Conservation (phyloP, 768 basidiomycete genomes). For the Calvatia gigantea region DNA sequence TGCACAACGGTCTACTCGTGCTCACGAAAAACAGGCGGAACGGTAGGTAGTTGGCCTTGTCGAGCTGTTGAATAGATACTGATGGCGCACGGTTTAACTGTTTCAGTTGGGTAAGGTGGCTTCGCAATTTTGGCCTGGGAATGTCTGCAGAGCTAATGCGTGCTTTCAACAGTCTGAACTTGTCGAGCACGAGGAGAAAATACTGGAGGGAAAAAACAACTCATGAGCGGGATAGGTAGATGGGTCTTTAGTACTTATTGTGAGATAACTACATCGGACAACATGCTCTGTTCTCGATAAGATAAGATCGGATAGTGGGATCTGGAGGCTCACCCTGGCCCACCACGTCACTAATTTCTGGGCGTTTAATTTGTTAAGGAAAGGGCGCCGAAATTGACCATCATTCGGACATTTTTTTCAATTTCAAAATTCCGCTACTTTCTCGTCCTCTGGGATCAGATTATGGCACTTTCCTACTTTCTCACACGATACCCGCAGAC, state of each 20-base stretch:
- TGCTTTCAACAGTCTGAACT: conserved; percentile 27
- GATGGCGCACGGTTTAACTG: too few relatives aligned
- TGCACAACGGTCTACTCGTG: too few relatives aligned
- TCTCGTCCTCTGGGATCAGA: neutral
- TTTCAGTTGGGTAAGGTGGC: too few relatives aligned
- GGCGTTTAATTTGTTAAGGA: neutral
- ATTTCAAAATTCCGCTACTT: neutral
- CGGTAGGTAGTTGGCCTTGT: too few relatives aligned
- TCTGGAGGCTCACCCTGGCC: neutral
- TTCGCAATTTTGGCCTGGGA: too few relatives aligned
- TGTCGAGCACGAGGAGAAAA: conserved; percentile 52
- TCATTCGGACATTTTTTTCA: neutral
- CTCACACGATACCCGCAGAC: neutral
- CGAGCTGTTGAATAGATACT: too few relatives aligned
- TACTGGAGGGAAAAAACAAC: conserved; percentile 47
- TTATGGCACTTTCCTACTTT: neutral
- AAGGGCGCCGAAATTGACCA: conserved; percentile 5
- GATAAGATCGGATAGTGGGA: conserved; percentile 18
- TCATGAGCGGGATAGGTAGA: conserved; percentile 25
- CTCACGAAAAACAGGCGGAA: too few relatives aligned
- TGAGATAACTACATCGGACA: neutral
- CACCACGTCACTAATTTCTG: conserved; percentile 7
- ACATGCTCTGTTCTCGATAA: conserved; percentile 7
- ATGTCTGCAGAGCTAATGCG: neutral
- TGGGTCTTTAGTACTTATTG: neutral